These are phyloP conservation scores for Penicillium turbatum DNA, from an alignment of 495 filamentous ascomycete genomes.

Conservation along the genomic window DNA sequence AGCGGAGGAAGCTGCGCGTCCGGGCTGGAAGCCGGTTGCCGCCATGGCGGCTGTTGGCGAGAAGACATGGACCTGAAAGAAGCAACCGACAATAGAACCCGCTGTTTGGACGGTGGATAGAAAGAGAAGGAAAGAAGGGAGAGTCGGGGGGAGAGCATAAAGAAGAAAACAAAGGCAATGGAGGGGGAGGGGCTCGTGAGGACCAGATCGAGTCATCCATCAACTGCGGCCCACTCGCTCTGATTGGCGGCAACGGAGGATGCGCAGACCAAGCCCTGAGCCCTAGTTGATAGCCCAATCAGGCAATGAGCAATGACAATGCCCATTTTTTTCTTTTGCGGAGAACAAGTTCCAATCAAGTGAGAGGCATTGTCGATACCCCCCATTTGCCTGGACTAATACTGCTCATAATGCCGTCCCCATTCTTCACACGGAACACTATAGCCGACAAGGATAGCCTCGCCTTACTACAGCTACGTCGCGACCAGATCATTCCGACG, in stretches of 20 bases:
- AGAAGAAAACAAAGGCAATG: constrained; percentile 16
- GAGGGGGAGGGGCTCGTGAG: constrained; percentile 23
- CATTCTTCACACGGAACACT: constrained; percentile 65
- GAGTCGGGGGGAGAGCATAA: constrained; percentile 28
- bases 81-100: constrained; percentile 4
- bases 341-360: constrained; percentile 8
- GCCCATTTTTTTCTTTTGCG: constrained; percentile 22
- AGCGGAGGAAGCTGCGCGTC: constrained; percentile 37
- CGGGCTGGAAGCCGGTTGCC: constrained; percentile 32
- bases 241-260: constrained; percentile 15
- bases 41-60: constrained; percentile 51
- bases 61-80: constrained; percentile 24
- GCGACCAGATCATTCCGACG: constrained; percentile 73
- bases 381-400: neutral
- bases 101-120: constrained; percentile 15
- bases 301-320: constrained; percentile 17
- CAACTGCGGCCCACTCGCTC: constrained; percentile 4
- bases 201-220: constrained; percentile 19
- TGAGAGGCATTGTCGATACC: neutral
- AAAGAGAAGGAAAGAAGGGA: constrained; percentile 20
- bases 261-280: constrained; percentile 29
- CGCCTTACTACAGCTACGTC: constrained; percentile 76
- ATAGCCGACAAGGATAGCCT: constrained; percentile 53
- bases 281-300: constrained; percentile 26
- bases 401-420: constrained; percentile 48